A percentile compares a stretch with the other conserved stretches of the same genome.
These are phyloP conservation scores for Steccherinum ochraceum DNA, from an alignment of 768 basidiomycete species.

Conservation along the genomic window DNA sequence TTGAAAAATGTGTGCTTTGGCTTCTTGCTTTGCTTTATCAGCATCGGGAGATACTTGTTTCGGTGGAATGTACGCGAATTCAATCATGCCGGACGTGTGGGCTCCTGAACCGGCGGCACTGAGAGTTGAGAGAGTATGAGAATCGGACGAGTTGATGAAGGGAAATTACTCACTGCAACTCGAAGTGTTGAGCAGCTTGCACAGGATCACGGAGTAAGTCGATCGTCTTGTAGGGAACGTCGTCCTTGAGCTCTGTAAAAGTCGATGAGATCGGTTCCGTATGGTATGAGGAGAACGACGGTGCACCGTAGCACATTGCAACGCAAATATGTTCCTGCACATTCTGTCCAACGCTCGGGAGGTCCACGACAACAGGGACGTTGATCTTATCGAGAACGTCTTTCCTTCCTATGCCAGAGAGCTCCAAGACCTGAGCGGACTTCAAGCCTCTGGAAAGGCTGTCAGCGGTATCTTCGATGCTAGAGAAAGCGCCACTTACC, in stretches of 20 bases:
- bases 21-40: neutral
- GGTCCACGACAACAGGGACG: conserved; percentile 30
- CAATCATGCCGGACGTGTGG: conserved; percentile 7
- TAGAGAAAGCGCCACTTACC: conserved; percentile 4
- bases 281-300: neutral
- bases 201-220: conserved; percentile 10
- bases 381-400: conserved; percentile 25
- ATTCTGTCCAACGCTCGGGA: conserved; percentile 43
- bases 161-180: conserved; percentile 2
- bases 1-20: conserved; percentile 13
- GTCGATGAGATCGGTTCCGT: neutral
- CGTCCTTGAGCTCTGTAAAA: conserved; percentile 10
- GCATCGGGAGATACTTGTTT: conserved; percentile 1
- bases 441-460: conserved; percentile 30
- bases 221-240: conserved; percentile 5
- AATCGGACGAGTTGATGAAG: neutral
- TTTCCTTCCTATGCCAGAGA: conserved; percentile 41
- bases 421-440: conserved; percentile 41
- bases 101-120: conserved; percentile 4
- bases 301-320: conserved; percentile 17
- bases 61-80: conserved; percentile 4
- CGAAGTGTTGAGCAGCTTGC: conserved; percentile 4
- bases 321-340: conserved; percentile 35
- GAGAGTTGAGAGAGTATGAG: neutral
- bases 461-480: too few relatives aligned